These are phyloP conservation scores for Neonectria ditissima DNA, from an alignment of 2,329 filamentous ascomycete genomes.

Conservation along the genomic window DNA sequence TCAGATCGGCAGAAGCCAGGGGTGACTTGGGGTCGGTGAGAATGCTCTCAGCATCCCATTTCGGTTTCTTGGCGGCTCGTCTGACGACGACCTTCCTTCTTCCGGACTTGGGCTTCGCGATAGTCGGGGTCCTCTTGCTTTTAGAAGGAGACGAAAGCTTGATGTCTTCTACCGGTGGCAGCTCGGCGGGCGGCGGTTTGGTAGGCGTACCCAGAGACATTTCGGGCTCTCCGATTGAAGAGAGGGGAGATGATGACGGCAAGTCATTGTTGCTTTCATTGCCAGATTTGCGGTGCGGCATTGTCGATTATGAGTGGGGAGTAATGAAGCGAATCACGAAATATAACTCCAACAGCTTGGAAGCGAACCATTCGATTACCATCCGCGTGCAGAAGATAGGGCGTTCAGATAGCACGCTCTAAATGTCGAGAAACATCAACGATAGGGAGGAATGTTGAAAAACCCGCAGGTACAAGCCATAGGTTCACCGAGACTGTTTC, in stretches of 20 bases:
- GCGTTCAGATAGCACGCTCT: background rate
- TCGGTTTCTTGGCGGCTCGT: slow-evolving; percentile 46
- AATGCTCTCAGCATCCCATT: slow-evolving; percentile 52
- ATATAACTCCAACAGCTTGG: background rate
- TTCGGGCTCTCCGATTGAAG: slow-evolving; percentile 18
- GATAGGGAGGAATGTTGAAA: background rate
- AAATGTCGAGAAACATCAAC: background rate
- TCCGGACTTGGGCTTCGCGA: slow-evolving; percentile 34
- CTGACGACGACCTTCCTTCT: slow-evolving; percentile 40
- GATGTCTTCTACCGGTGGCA: slow-evolving; percentile 21
- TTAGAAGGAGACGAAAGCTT: slow-evolving; percentile 26
- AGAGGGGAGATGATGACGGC: slow-evolving; percentile 32
- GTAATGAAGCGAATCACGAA: too few relatives aligned
- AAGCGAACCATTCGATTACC: background rate
- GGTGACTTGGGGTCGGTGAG: slow-evolving; percentile 54
- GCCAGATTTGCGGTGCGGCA: background rate
- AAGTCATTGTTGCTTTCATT: background rate
- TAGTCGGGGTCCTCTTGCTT: slow-evolving; percentile 15
- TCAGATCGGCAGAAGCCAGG: slow-evolving; percentile 52
- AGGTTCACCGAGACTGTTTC: background rate
- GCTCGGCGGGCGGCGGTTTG: slow-evolving; percentile 7
- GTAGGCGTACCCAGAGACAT: slow-evolving; percentile 10
- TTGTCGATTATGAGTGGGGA: background rate
- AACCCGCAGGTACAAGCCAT: background rate
- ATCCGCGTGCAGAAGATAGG: too few relatives aligned